Percentiles rank a stretch among this genome's conserved stretches.
Evolutionary conservation across 345 rosid species (phyloP).

Genomic region (Citrus sp.): DNA sequence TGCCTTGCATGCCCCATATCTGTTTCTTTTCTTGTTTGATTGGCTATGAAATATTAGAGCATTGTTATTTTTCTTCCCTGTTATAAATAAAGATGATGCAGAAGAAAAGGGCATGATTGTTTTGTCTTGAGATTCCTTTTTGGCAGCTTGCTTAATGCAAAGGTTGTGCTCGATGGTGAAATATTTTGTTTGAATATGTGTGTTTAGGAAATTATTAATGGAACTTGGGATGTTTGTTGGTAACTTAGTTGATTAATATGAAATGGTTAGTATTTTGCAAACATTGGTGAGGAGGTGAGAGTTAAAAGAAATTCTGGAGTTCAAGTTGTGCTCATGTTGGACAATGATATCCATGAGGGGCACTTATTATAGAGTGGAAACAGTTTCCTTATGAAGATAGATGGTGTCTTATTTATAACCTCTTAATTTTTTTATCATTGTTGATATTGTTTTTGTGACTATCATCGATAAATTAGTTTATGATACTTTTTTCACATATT

Average conservation of each 20-base stretch:
- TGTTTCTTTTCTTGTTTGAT: slow-evolving; percentile 8
- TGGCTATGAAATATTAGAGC: not conserved
- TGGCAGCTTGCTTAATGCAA: not conserved
- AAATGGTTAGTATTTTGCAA: not conserved
- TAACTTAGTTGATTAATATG: not conserved
- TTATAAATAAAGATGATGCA: not conserved
- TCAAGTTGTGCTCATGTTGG: not conserved
- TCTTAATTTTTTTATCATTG: not conserved
- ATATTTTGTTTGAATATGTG: not conserved
- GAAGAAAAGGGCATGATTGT: not conserved
- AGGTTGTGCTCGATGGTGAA: not conserved
- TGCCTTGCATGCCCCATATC: not conserved
- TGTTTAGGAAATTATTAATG: not conserved
- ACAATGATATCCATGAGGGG: not conserved
- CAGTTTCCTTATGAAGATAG: not conserved
- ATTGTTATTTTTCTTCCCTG: not conserved
- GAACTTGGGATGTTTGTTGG: not conserved
- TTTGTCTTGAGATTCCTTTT: not conserved
- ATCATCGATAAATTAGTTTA: not conserved
- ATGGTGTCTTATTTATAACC: not conserved
- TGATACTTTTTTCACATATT: not conserved
- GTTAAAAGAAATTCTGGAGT: not conserved
- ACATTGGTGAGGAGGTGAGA: not conserved
- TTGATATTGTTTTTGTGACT: not conserved
- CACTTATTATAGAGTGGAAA: not conserved